A percentile compares a stretch with the other conserved stretches of the same genome.
phyloP scores from a whole-genome alignment of 148 eudicot genomes.

The Spergularia bocconei region DNA sequence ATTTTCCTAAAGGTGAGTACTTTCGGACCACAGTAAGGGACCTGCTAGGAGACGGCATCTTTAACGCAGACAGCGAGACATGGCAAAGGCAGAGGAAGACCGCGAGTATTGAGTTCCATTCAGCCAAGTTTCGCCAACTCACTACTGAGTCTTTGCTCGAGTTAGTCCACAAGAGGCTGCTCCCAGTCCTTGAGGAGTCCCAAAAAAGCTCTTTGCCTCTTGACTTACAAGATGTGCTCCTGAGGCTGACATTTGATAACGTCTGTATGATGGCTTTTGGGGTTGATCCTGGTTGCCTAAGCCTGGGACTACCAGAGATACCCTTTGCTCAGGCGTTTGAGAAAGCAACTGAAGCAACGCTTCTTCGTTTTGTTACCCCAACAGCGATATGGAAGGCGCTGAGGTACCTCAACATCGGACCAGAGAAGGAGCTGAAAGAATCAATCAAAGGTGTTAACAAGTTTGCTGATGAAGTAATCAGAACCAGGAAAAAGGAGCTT shows the following conservation, averaged over 20 bases:
- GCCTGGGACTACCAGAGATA: slow-evolving; percentile 54
- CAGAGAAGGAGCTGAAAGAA: slow-evolving; percentile 50
- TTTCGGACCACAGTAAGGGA: slow-evolving; percentile 52
- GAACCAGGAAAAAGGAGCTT: slow-evolving; percentile 64
- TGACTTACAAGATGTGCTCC: slow-evolving; percentile 72
- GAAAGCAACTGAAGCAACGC: slow-evolving; percentile 72
- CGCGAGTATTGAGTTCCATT: slow-evolving; percentile 79
- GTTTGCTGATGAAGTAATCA: slow-evolving; percentile 68
- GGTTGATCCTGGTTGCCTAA: slow-evolving; percentile 77
- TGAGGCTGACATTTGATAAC: slow-evolving; percentile 75
- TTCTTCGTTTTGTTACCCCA: slow-evolving; percentile 66
- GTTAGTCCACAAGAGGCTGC: slow-evolving; percentile 60
- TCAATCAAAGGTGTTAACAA: slow-evolving; percentile 54
- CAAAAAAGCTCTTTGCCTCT: slow-evolving; percentile 24
- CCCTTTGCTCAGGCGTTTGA: slow-evolving; percentile 79
- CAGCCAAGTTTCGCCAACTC: slow-evolving; percentile 58
- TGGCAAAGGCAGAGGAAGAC: slow-evolving; percentile 86
- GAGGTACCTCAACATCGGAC: slow-evolving; percentile 52
- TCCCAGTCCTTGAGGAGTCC: slow-evolving; percentile 61
- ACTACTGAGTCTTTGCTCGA: slow-evolving; percentile 61
- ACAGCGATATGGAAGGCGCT: slow-evolving; percentile 64
- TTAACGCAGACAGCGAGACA: slow-evolving; percentile 63
- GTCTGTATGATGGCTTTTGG: slow-evolving; percentile 91
- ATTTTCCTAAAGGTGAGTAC: slow-evolving; percentile 69
- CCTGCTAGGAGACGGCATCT: slow-evolving; percentile 78